Evolutionary conservation across 441 rosid species (phyloP).

Genomic region (Melastoma candidum): DNA sequence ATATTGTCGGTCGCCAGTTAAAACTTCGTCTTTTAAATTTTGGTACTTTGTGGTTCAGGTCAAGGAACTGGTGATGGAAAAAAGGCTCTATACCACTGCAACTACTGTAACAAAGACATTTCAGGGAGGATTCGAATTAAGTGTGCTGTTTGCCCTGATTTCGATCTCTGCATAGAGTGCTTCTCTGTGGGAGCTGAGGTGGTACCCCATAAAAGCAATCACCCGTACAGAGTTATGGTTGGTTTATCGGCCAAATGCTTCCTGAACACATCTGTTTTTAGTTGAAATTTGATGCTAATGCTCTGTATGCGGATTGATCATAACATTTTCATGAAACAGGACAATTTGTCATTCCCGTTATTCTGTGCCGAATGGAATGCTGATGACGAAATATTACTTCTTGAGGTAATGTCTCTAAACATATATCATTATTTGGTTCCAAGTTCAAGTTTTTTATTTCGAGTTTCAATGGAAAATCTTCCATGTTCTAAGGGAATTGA

Average conservation of each 20-base stretch:
- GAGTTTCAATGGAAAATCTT: slow-evolving; percentile 1
- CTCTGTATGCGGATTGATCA: neutral
- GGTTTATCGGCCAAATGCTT: slow-evolving; percentile 17
- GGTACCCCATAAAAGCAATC: slow-evolving; percentile 72
- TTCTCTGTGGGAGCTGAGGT: slow-evolving; percentile 92
- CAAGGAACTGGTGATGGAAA: slow-evolving; percentile 73
- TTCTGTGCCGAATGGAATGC: neutral
- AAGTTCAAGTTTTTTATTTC: neutral
- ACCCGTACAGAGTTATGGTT: slow-evolving; percentile 80
- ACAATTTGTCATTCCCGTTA: neutral
- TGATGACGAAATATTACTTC: slow-evolving; percentile 88
- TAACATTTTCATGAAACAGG: neutral
- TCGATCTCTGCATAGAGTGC: slow-evolving; percentile 91
- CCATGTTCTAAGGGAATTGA: slow-evolving; percentile 65
- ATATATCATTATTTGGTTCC: slow-evolving; percentile 1
- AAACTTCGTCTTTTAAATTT: neutral
- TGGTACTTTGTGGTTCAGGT: slow-evolving; percentile 29
- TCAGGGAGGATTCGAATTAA: slow-evolving; percentile 82
- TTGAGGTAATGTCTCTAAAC: slow-evolving; percentile 45
- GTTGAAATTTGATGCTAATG: neutral
- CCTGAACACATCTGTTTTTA: no score
- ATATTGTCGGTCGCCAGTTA: no score
- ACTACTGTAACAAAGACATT: slow-evolving; percentile 92
- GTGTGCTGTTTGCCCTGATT: slow-evolving; percentile 86
- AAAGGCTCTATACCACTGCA: slow-evolving; percentile 74